Conservation (phyloP, 2,329 filamentous ascomycete species). For the Exophiala spinifera region DNA sequence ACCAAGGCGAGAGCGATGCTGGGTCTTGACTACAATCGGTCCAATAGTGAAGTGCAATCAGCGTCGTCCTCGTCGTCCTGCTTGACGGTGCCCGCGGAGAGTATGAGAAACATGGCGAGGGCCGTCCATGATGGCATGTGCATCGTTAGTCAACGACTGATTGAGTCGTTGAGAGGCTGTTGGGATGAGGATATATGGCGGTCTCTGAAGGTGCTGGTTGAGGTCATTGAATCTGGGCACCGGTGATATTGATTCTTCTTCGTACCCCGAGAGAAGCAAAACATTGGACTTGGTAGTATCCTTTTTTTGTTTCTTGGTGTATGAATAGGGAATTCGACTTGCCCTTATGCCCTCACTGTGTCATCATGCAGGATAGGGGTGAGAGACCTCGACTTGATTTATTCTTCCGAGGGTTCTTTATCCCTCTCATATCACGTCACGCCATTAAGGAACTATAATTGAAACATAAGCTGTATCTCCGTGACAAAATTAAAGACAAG, state of each 20-base stretch:
- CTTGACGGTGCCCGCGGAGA: slow-evolving; percentile 12
- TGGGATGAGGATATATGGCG: slow-evolving; percentile 27
- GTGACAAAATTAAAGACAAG: too few species aligned
- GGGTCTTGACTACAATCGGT: slow-evolving; percentile 18
- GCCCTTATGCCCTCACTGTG: too few species aligned
- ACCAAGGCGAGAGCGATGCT: slow-evolving; percentile 23
- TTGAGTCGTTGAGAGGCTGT: slow-evolving; percentile 17
- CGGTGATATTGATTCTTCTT: slow-evolving; percentile 3
- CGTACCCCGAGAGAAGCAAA: too few species aligned
- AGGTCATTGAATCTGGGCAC: slow-evolving; percentile 16
- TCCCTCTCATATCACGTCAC: too few species aligned
- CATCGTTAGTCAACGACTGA: slow-evolving; percentile 14
- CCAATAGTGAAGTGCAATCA: neutral
- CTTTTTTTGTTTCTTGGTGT: neutral
- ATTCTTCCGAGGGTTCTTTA: neutral
- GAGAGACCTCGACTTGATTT: too few species aligned
- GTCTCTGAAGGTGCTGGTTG: slow-evolving; percentile 20
- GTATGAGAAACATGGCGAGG: slow-evolving; percentile 4
- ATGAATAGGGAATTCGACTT: neutral
- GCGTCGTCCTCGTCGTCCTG: neutral
- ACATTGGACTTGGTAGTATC: neutral
- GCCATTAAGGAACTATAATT: too few species aligned
- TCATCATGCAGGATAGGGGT: too few species aligned
- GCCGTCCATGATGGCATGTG: slow-evolving; percentile 9
- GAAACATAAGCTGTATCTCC: too few species aligned